Percentiles rank a stretch among this genome's conserved stretches.
Conservation (phyloP, 768 basidiomycete genomes). For the Boletus sensibilis region DNA sequence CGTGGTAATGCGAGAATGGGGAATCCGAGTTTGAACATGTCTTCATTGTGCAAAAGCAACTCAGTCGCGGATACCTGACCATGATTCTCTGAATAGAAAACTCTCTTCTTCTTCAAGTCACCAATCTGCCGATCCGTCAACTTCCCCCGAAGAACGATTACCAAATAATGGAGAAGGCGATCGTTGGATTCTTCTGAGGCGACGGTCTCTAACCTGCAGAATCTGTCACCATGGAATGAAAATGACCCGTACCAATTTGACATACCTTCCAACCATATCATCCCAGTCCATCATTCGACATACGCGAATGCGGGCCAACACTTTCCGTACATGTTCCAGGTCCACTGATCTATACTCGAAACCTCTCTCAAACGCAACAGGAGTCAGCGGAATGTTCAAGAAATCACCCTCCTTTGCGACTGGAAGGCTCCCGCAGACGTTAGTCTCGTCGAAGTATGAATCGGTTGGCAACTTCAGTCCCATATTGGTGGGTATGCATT, state of each 20-base stretch:
- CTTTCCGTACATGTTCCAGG: not conserved
- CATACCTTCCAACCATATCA: slow-evolving; percentile 8
- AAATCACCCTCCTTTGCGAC: not conserved
- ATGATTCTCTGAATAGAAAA: slow-evolving; percentile 7
- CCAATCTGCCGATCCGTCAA: not conserved
- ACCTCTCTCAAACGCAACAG: not conserved
- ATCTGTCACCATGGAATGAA: not conserved
- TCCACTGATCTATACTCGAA: not conserved
- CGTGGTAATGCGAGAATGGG: slow-evolving; percentile 56
- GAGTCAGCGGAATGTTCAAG: not conserved
- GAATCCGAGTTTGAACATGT: slow-evolving; percentile 66
- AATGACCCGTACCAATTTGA: slow-evolving; percentile 47
- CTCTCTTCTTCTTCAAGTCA: slow-evolving; percentile 1
- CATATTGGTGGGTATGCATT: slow-evolving; percentile 70
- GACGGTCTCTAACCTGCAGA: slow-evolving; percentile 4
- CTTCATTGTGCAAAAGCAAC: slow-evolving; percentile 77
- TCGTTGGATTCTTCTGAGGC: slow-evolving; percentile 16
- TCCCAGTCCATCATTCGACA: slow-evolving; percentile 39
- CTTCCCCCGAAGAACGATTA: slow-evolving; percentile 50
- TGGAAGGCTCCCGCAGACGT: slow-evolving; percentile 53
- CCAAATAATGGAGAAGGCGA: slow-evolving; percentile 50
- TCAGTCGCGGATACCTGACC: slow-evolving; percentile 32
- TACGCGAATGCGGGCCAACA: not conserved
- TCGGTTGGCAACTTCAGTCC: slow-evolving; percentile 71
- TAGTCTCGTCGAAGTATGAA: slow-evolving; percentile 81